phyloP scores from a whole-genome alignment of 805 yeast species.

The Kazachstania martiniae region DNA sequence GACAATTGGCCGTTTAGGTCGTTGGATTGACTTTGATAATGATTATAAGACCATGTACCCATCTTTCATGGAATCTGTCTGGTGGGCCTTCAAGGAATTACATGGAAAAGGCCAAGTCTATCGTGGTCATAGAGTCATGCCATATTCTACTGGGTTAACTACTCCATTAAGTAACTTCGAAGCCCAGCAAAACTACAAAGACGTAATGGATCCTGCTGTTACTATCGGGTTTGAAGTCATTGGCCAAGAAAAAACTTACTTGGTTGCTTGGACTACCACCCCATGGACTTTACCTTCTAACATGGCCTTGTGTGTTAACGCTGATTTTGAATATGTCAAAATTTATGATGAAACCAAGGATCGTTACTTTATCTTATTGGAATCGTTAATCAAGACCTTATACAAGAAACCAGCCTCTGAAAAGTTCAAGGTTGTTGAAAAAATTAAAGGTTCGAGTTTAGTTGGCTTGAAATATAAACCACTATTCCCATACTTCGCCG shows the following conservation, averaged over 20 bases:
- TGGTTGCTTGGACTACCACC: constrained; percentile 98
- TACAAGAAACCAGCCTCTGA: constrained; percentile 94
- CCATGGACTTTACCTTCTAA: constrained; percentile 99
- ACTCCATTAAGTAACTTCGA: constrained; percentile 96
- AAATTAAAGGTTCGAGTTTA: constrained; percentile 67
- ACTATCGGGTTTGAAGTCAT: constrained; percentile 78
- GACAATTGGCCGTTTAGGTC: constrained; percentile 88
- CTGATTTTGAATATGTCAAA: constrained; percentile 83
- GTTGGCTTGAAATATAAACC: constrained; percentile 77
- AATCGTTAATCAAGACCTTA: constrained; percentile 66
- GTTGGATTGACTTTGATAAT: constrained; percentile 99
- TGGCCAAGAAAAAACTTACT: constrained; percentile 68
- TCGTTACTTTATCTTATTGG: constrained; percentile 73
- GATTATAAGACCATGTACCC: constrained; percentile 97
- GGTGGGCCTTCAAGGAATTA: constrained; percentile 97
- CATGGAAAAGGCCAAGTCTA: constrained; percentile 81
- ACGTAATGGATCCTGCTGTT: constrained; percentile 93
- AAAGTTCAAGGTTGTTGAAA: constrained; percentile 73
- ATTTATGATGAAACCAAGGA: constrained; percentile 82
- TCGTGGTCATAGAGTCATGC: constrained; percentile 96
- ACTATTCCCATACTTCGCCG: constrained; percentile 68
- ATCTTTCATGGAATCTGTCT: constrained; percentile 91
- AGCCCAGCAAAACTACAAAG: constrained; percentile 97
- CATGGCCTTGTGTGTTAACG: constrained; percentile 84
- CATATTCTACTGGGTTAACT: constrained; percentile 94